Evolutionary conservation across 192 early-diverging fungal species (phyloP), one percentile per base, ranked within the genome.

Genomic region (Linnemannia exigua): DNA sequence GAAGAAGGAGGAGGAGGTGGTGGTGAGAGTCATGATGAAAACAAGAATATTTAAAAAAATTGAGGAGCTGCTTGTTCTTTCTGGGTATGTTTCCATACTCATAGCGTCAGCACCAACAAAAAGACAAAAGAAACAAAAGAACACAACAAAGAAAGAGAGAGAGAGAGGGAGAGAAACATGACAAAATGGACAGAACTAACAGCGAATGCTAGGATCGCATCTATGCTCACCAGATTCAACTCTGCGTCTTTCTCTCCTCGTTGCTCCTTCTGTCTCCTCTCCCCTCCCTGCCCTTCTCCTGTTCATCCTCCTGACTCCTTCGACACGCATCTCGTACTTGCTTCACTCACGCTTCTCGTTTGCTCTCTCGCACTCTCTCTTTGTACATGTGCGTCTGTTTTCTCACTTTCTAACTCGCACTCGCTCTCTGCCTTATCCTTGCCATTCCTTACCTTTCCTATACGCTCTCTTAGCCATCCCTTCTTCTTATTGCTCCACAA

Each of bases 251-350:
- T 75, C 70, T 61, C 46, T 58, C 58, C 75, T 28, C 66, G 70
- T 66, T 77, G 28, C 52, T 74, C 70, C 31, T 77, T 48, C 5
- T 41, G 51, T 54, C n/a, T 77, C 71, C 50, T 77, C 72, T 54
- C 28, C 22, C 46, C 51, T 67, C 25, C 67, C 37, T 41, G 51
- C 46, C 22, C 33, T 79, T 50, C 71, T 73, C 58, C 74, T 58
- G 25, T 31, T 70, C 47, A 50, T 75, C 51, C 72, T 80, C 72
- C 70, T 79, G 78, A 41, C 66, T 79, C 69, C 44, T 58, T 51
- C 72, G 19, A 72, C 41, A 72, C 37, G 58, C 58, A 63, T 63
- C 58, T 63, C 28, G 25, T 33, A 63, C 58, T 44, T 44, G 9
- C 41, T n/a, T 63, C 12, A 63, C 58, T 33, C 9, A 61, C 70